Percentiles rank a stretch among this genome's conserved stretches.
phyloP scores from a whole-genome alignment of 2,329 filamentous ascomycete genomes.

The Neonectria coccinea region DNA sequence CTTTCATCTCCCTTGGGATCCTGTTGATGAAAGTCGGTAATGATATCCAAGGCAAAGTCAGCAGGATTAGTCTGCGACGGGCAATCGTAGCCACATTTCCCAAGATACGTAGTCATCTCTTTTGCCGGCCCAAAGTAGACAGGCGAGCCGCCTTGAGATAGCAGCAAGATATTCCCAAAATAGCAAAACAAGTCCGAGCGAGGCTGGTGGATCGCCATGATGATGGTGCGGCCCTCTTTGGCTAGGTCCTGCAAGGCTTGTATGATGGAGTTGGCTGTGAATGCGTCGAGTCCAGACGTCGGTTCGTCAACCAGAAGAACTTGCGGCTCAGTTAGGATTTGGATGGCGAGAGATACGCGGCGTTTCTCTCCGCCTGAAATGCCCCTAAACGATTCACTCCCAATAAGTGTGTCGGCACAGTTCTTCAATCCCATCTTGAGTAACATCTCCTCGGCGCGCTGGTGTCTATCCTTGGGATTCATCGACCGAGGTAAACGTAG shows the following conservation, averaged over 20 bases:
- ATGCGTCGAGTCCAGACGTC: slow-evolving; percentile 79
- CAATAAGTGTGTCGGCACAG: slow-evolving; percentile 78
- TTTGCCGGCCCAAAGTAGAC: slow-evolving; percentile 72
- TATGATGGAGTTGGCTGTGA: slow-evolving; percentile 79
- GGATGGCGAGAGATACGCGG: slow-evolving; percentile 79
- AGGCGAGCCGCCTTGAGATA: slow-evolving; percentile 74
- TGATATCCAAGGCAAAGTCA: slow-evolving; percentile 79
- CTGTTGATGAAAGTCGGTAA: slow-evolving; percentile 78
- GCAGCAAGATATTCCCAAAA: slow-evolving; percentile 76
- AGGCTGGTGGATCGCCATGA: slow-evolving; percentile 80
- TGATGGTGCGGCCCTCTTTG: slow-evolving; percentile 76
- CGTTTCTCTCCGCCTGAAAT: slow-evolving; percentile 83
- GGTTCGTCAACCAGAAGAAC: slow-evolving; percentile 80
- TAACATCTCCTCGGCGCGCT: slow-evolving; percentile 75
- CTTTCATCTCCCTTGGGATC: slow-evolving; percentile 69
- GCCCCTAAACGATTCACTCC: slow-evolving; percentile 76
- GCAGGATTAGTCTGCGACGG: slow-evolving; percentile 77
- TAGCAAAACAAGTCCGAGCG: slow-evolving; percentile 76
- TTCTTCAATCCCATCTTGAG: slow-evolving; percentile 81
- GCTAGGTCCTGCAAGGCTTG: slow-evolving; percentile 76
- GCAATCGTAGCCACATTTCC: slow-evolving; percentile 68
- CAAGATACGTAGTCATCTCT: slow-evolving; percentile 74
- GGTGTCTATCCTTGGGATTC: slow-evolving; percentile 72
- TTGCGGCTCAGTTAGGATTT: slow-evolving; percentile 78
- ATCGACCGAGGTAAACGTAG: slow-evolving; percentile 76